Conservation (phyloP, 2,329 filamentous ascomycete genomes). For the Phyllosticta ampelicida region DNA sequence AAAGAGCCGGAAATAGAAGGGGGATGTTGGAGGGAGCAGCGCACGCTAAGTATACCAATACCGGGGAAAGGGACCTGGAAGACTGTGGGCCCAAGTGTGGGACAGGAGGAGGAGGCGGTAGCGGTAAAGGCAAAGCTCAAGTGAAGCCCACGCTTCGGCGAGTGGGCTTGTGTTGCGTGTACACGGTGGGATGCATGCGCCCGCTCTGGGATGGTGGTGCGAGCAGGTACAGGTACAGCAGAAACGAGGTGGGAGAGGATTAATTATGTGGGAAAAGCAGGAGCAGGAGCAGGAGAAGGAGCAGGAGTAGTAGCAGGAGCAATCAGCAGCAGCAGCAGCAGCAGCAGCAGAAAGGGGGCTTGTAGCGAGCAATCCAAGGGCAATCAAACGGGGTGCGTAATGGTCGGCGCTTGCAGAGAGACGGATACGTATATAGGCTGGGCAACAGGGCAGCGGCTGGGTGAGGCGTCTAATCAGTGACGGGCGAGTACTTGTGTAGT, state of each 20-base stretch:
- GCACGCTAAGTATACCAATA: conserved; percentile 18
- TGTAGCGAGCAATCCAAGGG: conserved; percentile 3
- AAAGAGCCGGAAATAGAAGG: conserved; percentile 13
- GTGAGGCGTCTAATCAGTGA: conserved; percentile 7
- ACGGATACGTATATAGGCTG: not conserved
- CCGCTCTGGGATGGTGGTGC: conserved; percentile 22
- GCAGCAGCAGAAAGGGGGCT: conserved; percentile 16
- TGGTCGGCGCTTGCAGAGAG: not conserved
- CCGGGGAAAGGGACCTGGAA: conserved; percentile 18
- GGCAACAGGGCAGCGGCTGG: conserved; percentile 6
- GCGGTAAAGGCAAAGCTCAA: conserved; percentile 17
- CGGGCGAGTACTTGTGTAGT: not conserved
- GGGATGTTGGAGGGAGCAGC: conserved; percentile 12
- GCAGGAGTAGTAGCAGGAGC: conserved; percentile 15
- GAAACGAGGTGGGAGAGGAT: conserved; percentile 18
- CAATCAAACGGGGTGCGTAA: conserved; percentile 12
- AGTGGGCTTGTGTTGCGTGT: conserved; percentile 24
- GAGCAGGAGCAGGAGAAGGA: conserved; percentile 1
- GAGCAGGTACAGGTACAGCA: conserved; percentile 22
- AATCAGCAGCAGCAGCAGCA: conserved; percentile 20
- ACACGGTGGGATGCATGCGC: conserved; percentile 32
- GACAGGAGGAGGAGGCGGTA: not conserved
- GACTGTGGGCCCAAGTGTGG: not conserved
- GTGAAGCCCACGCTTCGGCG: conserved; percentile 26
- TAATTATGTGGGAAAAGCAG: not conserved